Conservation (phyloP, 495 filamentous ascomycete species). For the Aspergillus carlsbadensis region DNA sequence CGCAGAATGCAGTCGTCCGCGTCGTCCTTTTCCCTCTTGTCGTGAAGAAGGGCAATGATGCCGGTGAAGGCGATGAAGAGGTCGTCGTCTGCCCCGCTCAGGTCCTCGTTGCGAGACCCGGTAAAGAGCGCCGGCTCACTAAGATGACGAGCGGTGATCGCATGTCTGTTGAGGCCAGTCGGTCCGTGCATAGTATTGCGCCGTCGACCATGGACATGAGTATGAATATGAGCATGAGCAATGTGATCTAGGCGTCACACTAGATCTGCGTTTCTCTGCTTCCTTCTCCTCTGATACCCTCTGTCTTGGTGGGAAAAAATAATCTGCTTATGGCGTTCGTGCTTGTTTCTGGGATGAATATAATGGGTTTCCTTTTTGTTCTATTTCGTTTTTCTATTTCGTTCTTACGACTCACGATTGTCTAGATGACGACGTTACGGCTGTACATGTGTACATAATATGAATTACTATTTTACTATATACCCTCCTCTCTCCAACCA, state of each 20-base stretch:
- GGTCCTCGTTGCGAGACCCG: constrained; percentile 65
- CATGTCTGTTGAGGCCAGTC: constrained; percentile 41
- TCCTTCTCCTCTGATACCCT: constrained; percentile 13
- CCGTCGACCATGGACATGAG: constrained; percentile 31
- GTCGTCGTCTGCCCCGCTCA: constrained; percentile 92
- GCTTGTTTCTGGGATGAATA: background rate
- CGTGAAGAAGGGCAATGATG: constrained; percentile 88
- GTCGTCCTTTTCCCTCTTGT: constrained; percentile 93
- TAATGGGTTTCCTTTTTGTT: constrained; percentile 1
- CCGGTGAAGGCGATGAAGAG: constrained; percentile 81
- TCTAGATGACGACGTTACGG: constrained; percentile 25
- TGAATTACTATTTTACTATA: background rate
- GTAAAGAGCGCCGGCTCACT: constrained; percentile 44
- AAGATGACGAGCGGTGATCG: constrained; percentile 45
- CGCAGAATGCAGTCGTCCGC: constrained; percentile 71
- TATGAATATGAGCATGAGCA: constrained; percentile 54
- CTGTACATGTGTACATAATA: constrained; percentile 19
- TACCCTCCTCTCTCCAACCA: background rate
- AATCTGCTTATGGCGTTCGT: background rate
- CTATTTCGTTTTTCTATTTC: constrained; percentile 4
- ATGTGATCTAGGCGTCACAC: constrained; percentile 51
- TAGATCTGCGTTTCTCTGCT: constrained; percentile 9
- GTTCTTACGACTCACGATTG: constrained; percentile 17
- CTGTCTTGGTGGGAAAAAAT: constrained; percentile 10
- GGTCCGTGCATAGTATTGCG: constrained; percentile 46